These are phyloP conservation scores for Paecilomyces dactylethromorphus DNA, from an alignment of 2,329 filamentous ascomycete species.

Conservation along the genomic window DNA sequence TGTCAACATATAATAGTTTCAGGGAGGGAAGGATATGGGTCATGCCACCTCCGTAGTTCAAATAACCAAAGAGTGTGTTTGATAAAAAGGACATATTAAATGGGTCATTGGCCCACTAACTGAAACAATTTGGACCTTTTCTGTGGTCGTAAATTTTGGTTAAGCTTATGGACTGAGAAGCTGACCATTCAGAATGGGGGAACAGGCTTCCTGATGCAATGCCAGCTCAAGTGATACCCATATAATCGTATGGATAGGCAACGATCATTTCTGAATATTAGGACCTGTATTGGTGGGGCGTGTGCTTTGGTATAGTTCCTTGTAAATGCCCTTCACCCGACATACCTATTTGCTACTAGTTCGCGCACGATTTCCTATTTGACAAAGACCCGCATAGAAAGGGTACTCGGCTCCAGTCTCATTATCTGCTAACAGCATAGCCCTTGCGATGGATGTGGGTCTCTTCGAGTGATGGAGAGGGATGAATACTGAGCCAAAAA, in stretches of 20 bases:
- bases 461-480: neutral
- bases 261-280: neutral
- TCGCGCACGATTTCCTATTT: neutral
- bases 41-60: neutral
- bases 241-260: neutral
- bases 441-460: neutral
- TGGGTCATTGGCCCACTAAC: neutral
- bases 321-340: neutral
- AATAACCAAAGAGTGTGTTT: neutral
- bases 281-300: neutral
- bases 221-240: neutral
- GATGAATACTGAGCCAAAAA: neutral
- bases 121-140: neutral
- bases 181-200: neutral
- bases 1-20: neutral
- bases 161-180: neutral
- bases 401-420: neutral
- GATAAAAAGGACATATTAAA: neutral
- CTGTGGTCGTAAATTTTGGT: neutral
- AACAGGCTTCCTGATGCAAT: neutral
- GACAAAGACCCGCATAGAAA: neutral
- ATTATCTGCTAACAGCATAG: neutral
- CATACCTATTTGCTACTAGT: neutral
- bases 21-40: neutral
- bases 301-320: neutral